Percentiles rank a stretch among this genome's conserved stretches.
These are phyloP conservation scores for Pouteria campechiana DNA, from an alignment of 179 eudicot genomes.

Conservation along the genomic window DNA sequence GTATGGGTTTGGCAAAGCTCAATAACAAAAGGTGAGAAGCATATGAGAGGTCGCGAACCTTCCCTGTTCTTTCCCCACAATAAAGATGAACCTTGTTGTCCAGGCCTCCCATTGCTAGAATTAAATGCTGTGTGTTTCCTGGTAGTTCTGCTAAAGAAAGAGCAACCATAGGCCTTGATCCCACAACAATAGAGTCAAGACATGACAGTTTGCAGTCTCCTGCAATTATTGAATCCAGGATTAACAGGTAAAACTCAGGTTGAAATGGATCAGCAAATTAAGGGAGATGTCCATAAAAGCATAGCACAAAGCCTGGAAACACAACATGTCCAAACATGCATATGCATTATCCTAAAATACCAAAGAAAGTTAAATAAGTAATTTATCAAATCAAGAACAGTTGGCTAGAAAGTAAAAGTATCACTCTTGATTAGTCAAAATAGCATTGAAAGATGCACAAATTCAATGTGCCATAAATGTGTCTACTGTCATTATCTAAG, in stretches of 20 bases:
- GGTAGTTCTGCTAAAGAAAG: constrained; percentile 75
- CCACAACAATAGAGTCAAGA: constrained; percentile 47
- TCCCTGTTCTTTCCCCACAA: constrained; percentile 67
- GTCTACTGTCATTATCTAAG: too few relatives aligned
- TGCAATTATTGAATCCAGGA: constrained; percentile 14
- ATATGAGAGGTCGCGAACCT: constrained; percentile 28
- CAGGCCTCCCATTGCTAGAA: constrained; percentile 86
- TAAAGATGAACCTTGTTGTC: constrained; percentile 91
- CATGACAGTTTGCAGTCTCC: constrained; percentile 65
- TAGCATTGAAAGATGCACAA: too few relatives aligned
- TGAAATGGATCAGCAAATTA: too few relatives aligned
- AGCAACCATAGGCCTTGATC: constrained; percentile 82
- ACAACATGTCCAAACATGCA: too few relatives aligned
- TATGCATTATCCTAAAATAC: too few relatives aligned
- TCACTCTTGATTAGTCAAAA: too few relatives aligned
- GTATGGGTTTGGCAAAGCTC: neutral
- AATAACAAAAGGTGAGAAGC: neutral
- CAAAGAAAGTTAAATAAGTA: too few relatives aligned
- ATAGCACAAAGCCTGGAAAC: too few relatives aligned
- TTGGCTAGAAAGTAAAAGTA: too few relatives aligned
- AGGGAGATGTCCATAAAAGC: too few relatives aligned
- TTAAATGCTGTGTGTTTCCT: constrained; percentile 39
- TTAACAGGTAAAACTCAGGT: neutral
- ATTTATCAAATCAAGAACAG: too few relatives aligned
- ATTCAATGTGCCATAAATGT: too few relatives aligned